Evolutionary conservation across 192 early-diverging fungal genomes (phyloP), one percentile per base, ranked within the genome.

Genomic region (Kickxella alabastrina): DNA sequence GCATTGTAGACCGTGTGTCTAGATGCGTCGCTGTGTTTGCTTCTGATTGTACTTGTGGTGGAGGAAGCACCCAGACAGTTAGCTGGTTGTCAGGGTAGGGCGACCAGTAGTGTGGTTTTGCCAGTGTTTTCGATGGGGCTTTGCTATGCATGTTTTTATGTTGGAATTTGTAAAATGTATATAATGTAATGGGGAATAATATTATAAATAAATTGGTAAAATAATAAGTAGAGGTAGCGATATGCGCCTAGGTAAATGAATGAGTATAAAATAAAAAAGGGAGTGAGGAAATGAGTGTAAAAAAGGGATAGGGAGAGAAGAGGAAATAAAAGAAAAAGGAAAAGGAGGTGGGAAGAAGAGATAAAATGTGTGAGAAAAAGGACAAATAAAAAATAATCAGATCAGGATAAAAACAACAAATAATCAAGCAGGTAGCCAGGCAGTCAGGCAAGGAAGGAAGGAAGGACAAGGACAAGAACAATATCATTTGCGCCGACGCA

Each of bases 51-150:
- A n/a, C n/a, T n/a, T n/a, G n/a, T n/a, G n/a, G n/a, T n/a, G n/a
- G n/a, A n/a, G 42, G 25, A 5, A 25, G 48, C 14, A 65, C 71
- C 71, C 71, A 75, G 46, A 75, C 47, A 14, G 71, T 68, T 43
- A 75, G 43, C 54, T 49, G 31, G 60, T 75, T 57, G 47, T 67
- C 71, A 0, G 71, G 71, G 31, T 75, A 75, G 21, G 71, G 71
- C 42, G 71, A 68, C 71, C 71, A 75, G 6, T 52, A 54, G 43
- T 51, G 58, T 19, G 52, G 24, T 38, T 61, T 53, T 25, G 31
- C 45, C 24, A n/a, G n/a, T n/a, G n/a, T 48, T 68, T 38, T 60
- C 49, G 10, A 12, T 35, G 3, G 26, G 39, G 29, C 42, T 67
- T 35, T 67, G 46, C 14, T 56, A 52, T 31, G 59, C 57, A 46